Conservation (phyloP, 495 filamentous ascomycete genomes). For the Podospora australis region DNA sequence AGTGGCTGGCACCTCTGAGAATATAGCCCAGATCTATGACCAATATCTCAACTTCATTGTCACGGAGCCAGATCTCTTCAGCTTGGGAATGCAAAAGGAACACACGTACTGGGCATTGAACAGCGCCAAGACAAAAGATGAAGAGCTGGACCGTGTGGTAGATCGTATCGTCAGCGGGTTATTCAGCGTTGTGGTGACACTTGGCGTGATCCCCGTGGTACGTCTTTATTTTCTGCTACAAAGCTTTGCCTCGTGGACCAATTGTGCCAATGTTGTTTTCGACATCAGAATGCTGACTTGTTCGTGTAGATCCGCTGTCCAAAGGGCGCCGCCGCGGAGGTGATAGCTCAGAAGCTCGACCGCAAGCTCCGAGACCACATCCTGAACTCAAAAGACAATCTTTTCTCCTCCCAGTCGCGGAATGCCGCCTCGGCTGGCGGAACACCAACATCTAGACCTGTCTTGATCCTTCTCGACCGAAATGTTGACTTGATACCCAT, state of each 20-base stretch:
- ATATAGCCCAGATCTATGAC: conserved; percentile 88
- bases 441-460: conserved; percentile 67
- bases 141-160: conserved; percentile 76
- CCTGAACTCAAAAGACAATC: conserved; percentile 92
- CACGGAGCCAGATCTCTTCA: conserved; percentile 92
- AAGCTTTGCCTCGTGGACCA: not conserved
- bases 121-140: conserved; percentile 83
- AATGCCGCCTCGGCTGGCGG: conserved; percentile 33
- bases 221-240: conserved; percentile 1
- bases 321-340: conserved; percentile 85
- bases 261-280: no score
- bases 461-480: conserved; percentile 84
- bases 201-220: conserved; percentile 77
- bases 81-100: conserved; percentile 79
- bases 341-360: conserved; percentile 89
- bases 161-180: conserved; percentile 90
- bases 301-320: conserved; percentile 64
- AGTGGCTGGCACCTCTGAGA: conserved; percentile 72
- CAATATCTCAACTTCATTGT: conserved; percentile 98
- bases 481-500: conserved; percentile 97
- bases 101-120: conserved; percentile 88
- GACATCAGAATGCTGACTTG: not conserved
- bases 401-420: conserved; percentile 57
- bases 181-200: conserved; percentile 90
- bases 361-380: conserved; percentile 95